Conservation (phyloP, 176 grass and related monocot species). For the Avena sativa region DNA sequence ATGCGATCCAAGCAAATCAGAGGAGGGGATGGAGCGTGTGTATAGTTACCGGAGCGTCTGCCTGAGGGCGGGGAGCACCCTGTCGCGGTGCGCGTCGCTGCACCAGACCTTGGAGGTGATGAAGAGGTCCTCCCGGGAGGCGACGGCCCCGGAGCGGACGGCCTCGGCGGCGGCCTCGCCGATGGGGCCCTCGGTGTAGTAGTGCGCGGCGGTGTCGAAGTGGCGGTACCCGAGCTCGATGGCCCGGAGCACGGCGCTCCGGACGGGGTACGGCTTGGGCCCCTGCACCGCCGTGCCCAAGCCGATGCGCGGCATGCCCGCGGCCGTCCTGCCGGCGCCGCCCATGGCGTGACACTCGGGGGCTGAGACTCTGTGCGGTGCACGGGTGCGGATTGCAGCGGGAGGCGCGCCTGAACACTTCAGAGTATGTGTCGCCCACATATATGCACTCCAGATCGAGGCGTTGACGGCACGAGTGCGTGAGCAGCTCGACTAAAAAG, state of each 20-base stretch:
- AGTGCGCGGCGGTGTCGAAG: slow-evolving; percentile 71
- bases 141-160: slow-evolving; percentile 49
- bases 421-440: neutral
- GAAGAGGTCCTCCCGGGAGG: slow-evolving; percentile 62
- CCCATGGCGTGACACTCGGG: neutral
- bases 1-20: neutral
- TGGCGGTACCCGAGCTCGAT: slow-evolving; percentile 67
- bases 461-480: neutral
- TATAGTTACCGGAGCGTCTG: slow-evolving; percentile 44
- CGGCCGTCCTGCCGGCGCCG: neutral
- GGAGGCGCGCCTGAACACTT: neutral
- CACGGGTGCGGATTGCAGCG: neutral
- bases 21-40: neutral
- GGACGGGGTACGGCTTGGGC: slow-evolving; percentile 41
- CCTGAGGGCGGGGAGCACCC: slow-evolving; percentile 59
- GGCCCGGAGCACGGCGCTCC: slow-evolving; percentile 51
- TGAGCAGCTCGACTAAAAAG: neutral
- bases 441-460: neutral
- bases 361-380: neutral
- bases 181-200: slow-evolving; percentile 62
- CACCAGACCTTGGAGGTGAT: slow-evolving; percentile 86
- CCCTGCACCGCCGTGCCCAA: slow-evolving; percentile 72
- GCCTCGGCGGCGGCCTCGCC: slow-evolving; percentile 60
- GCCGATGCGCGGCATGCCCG: slow-evolving; percentile 51
- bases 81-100: slow-evolving; percentile 54